Evolutionary conservation across 129 eudicot species (phyloP).

Genomic region (Scalesia atractyloides): DNA sequence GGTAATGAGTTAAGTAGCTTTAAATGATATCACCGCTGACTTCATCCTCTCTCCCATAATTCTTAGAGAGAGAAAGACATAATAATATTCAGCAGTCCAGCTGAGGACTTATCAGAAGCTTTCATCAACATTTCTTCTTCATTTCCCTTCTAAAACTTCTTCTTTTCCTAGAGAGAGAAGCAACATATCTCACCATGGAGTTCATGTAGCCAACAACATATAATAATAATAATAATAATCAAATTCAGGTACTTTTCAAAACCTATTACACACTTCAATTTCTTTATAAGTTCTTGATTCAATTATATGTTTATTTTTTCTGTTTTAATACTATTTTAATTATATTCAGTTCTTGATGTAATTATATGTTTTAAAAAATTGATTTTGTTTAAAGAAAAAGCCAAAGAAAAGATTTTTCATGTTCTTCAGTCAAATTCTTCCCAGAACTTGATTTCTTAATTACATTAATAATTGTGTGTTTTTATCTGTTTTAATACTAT

Average conservation of each 20-base stretch:
- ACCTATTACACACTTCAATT: background rate
- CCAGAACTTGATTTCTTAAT: too few relatives aligned
- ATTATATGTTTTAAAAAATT: background rate
- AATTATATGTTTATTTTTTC: too few relatives aligned
- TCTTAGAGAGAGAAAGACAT: background rate
- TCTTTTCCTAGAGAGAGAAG: background rate
- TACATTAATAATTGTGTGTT: too few relatives aligned
- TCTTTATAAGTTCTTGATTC: background rate
- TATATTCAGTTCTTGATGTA: slow-evolving; percentile 3
- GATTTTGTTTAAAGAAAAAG: too few relatives aligned
- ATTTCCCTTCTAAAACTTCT: background rate
- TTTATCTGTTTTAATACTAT: background rate
- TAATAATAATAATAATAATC: background rate
- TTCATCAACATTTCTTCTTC: slow-evolving; percentile 5
- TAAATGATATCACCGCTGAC: slow-evolving; percentile 12
- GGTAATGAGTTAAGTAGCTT: slow-evolving; percentile 16
- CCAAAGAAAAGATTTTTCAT: too few relatives aligned
- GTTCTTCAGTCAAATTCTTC: too few relatives aligned
- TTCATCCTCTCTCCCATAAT: slow-evolving; percentile 9
- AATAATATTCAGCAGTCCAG: slow-evolving; percentile 2
- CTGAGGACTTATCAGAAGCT: slow-evolving; percentile 3
- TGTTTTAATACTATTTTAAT: background rate
- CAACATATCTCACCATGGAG: background rate
- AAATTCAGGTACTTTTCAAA: slow-evolving; percentile 7
- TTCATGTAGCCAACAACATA: background rate